Conservation (phyloP, 73 alveolate genomes). For the Paramecium bursaria region DNA sequence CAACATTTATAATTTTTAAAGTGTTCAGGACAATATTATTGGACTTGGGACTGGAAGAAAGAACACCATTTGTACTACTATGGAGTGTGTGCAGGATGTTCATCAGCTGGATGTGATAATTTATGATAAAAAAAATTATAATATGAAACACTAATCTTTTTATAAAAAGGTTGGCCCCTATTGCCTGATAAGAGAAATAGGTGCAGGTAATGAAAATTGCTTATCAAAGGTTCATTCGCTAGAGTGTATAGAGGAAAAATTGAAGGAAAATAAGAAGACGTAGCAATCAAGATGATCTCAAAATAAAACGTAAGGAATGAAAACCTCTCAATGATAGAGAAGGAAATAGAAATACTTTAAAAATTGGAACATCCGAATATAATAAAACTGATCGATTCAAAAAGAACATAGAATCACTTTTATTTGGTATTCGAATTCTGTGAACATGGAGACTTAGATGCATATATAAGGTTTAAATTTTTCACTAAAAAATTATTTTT, state of each 20-base stretch:
- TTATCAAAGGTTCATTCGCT: constrained; percentile 51
- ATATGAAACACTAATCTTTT: constrained; percentile 55
- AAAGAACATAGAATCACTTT: constrained; percentile 61
- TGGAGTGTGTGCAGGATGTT: constrained; percentile 58
- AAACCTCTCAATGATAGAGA: constrained; percentile 17
- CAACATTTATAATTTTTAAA: background rate
- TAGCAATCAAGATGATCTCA: constrained; percentile 70
- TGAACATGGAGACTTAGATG: constrained; percentile 66
- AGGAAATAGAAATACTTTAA: constrained; percentile 61
- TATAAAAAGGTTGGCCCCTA: constrained; percentile 69
- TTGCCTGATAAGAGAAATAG: constrained; percentile 58
- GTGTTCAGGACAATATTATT: constrained; percentile 7
- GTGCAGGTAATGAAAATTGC: constrained; percentile 21
- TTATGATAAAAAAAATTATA: too few relatives aligned
- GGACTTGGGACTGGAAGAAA: constrained; percentile 32
- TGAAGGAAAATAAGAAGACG: constrained; percentile 55
- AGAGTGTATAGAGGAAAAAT: constrained; percentile 56
- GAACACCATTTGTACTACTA: constrained; percentile 41
- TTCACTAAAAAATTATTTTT: background rate
- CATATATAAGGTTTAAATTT: constrained; percentile 62
- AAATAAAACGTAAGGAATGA: constrained; percentile 52
- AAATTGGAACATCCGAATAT: constrained; percentile 64
- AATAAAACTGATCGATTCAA: constrained; percentile 60
- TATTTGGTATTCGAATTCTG: constrained; percentile 68
- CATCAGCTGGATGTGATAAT: constrained; percentile 50